These are phyloP conservation scores for Kalmanozyma brasiliensis DNA, from an alignment of 1,284 basidiomycete genomes.

Conservation along the genomic window DNA sequence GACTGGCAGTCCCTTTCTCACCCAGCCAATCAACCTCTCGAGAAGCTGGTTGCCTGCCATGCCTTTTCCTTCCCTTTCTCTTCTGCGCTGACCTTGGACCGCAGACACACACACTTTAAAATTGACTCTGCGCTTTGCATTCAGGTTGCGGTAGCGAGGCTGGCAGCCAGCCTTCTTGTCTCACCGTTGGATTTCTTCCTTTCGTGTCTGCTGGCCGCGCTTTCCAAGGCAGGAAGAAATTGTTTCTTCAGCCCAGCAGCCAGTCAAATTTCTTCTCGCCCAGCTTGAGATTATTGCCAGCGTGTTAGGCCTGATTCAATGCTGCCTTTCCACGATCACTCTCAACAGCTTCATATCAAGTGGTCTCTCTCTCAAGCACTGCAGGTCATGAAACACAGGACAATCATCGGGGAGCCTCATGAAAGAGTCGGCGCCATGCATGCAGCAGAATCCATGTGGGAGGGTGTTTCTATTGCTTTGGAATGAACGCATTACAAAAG, in stretches of 20 bases:
- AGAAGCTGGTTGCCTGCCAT: slow-evolving; percentile 1
- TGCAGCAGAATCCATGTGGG: not conserved
- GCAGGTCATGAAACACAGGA: too few species aligned
- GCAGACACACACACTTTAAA: slow-evolving; percentile 3
- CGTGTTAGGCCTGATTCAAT: too few species aligned
- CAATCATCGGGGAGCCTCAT: too few species aligned
- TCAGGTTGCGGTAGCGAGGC: not conserved
- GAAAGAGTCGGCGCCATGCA: too few species aligned
- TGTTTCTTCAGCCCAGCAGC: not conserved
- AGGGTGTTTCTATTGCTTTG: slow-evolving; percentile 26
- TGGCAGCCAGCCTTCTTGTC: not conserved
- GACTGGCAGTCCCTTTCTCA: too few species aligned
- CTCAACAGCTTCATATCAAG: too few species aligned
- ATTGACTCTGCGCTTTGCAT: not conserved
- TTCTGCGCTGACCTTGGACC: not conserved
- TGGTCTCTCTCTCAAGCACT: too few species aligned
- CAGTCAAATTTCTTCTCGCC: not conserved
- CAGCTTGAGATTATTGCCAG: too few species aligned
- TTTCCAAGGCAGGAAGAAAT: too few species aligned
- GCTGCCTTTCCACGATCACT: too few species aligned
- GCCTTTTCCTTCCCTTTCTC: not conserved
- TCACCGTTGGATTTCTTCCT: not conserved
- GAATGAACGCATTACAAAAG: not conserved
- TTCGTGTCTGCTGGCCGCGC: too few species aligned
- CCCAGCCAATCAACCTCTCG: slow-evolving; percentile 13